A percentile compares a stretch with the other conserved stretches of the same genome.
Conservation (phyloP, 345 rosid genomes). For the Lagerstroemia speciosa region DNA sequence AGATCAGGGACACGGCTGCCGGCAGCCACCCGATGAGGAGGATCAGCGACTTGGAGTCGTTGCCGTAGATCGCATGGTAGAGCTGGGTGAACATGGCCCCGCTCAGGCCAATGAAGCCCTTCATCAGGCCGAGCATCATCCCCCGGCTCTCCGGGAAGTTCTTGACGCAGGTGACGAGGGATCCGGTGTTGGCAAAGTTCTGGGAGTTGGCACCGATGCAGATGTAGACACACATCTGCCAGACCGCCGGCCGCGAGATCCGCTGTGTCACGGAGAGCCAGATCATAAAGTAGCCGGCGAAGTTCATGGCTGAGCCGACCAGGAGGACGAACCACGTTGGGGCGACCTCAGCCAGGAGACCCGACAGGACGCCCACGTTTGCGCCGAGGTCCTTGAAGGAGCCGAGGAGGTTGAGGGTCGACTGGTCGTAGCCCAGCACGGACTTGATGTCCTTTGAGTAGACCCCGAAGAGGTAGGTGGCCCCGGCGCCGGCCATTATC, state of each 20-base stretch:
- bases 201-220: too few relatives aligned
- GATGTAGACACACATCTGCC: constrained; percentile 21
- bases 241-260: constrained; percentile 6
- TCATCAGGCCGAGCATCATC: constrained; percentile 14
- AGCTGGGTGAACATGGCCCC: constrained; percentile 17
- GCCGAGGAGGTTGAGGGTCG: constrained; percentile 16
- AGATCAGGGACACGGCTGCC: constrained; percentile 9
- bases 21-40: constrained; percentile 22
- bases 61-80: constrained; percentile 12
- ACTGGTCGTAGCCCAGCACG: constrained; percentile 18
- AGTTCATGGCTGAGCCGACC: constrained; percentile 15
- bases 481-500: constrained; percentile 16
- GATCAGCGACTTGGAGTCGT: constrained; percentile 14
- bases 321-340: constrained; percentile 17
- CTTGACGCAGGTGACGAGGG: too few relatives aligned
- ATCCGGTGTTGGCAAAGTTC: too few relatives aligned
- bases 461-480: constrained; percentile 15
- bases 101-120: constrained; percentile 18
- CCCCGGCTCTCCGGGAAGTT: too few relatives aligned
- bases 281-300: constrained; percentile 18
- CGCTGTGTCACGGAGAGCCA: constrained; percentile 17
- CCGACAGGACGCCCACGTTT: too few relatives aligned
- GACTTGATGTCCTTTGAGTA: constrained; percentile 19
- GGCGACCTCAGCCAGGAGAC: constrained; percentile 19
- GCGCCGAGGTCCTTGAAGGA: constrained; percentile 20